phyloP scores from a whole-genome alignment of 2,329 filamentous ascomycete genomes.

The Thelonectria discophora region DNA sequence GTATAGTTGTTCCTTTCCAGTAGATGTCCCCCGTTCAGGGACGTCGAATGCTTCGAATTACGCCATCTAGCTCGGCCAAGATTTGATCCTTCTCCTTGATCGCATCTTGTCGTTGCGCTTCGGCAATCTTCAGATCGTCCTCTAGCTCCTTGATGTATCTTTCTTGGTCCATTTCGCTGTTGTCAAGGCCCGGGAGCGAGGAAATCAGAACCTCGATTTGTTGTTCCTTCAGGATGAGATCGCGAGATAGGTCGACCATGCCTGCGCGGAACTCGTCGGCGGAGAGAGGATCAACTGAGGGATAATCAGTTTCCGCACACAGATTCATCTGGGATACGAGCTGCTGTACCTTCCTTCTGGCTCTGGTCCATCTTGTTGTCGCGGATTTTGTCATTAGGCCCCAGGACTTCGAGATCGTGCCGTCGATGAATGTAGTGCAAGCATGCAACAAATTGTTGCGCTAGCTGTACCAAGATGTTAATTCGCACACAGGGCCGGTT shows the following conservation, averaged over 20 bases:
- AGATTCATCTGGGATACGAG: neutral
- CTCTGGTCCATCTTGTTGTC: constrained; percentile 64
- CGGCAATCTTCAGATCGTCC: constrained; percentile 70
- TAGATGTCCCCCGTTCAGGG: constrained; percentile 52
- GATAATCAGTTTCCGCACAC: constrained; percentile 6
- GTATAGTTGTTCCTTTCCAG: neutral
- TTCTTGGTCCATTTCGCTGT: constrained; percentile 80
- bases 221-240: constrained; percentile 82
- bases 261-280: constrained; percentile 72
- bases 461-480: constrained; percentile 58
- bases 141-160: constrained; percentile 71
- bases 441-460: constrained; percentile 73
- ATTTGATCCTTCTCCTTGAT: constrained; percentile 71
- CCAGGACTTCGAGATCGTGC: constrained; percentile 71
- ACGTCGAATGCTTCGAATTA: constrained; percentile 68
- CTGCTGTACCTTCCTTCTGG: constrained; percentile 58
- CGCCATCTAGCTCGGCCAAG: constrained; percentile 65
- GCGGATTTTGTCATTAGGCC: constrained; percentile 65
- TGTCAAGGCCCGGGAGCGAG: constrained; percentile 78
- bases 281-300: constrained; percentile 67
- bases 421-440: constrained; percentile 73
- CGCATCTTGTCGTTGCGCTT: constrained; percentile 69
- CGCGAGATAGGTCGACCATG: constrained; percentile 76
- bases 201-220: constrained; percentile 83
- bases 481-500: neutral